Percentiles rank a stretch among this genome's conserved stretches.
phyloP scores from a whole-genome alignment of 345 rosid genomes.

The Aquilaria malaccensis region DNA sequence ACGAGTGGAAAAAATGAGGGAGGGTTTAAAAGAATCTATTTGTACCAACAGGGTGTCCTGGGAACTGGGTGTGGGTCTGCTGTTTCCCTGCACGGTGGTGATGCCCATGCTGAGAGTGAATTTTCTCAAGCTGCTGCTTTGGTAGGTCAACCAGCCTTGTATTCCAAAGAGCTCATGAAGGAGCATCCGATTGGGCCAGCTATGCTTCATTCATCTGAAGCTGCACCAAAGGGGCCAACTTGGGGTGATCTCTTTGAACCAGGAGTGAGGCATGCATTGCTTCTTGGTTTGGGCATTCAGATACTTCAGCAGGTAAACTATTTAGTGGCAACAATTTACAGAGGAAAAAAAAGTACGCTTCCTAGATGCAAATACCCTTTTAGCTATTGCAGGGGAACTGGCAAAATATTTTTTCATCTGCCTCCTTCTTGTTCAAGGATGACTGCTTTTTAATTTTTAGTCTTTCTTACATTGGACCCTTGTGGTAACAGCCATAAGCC shows the following conservation, averaged over 20 bases:
- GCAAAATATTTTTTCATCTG: neutral
- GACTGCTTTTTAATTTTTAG: no score
- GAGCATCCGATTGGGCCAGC: constrained; percentile 67
- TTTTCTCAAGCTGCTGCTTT: constrained; percentile 67
- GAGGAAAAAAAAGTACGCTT: neutral
- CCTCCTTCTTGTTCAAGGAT: neutral
- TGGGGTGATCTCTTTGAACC: constrained; percentile 83
- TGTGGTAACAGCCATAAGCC: no score
- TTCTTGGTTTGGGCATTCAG: constrained; percentile 73
- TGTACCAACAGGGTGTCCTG: constrained; percentile 61
- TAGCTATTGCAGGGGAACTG: neutral
- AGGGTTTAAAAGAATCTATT: constrained; percentile 63
- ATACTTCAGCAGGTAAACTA: constrained; percentile 80
- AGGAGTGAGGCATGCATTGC: constrained; percentile 78
- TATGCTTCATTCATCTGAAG: constrained; percentile 75
- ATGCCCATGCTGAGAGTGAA: constrained; percentile 37
- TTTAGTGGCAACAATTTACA: no score
- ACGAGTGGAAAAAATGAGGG: constrained; percentile 59
- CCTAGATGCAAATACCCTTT: neutral
- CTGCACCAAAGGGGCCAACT: constrained; percentile 35
- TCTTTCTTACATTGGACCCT: no score
- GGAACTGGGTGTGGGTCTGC: constrained; percentile 59
- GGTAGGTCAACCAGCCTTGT: constrained; percentile 80
- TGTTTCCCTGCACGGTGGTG: constrained; percentile 50
- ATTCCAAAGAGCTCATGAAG: constrained; percentile 44